Conservation (phyloP, 176 grass and related monocot species). For the Thalia dealbata region DNA sequence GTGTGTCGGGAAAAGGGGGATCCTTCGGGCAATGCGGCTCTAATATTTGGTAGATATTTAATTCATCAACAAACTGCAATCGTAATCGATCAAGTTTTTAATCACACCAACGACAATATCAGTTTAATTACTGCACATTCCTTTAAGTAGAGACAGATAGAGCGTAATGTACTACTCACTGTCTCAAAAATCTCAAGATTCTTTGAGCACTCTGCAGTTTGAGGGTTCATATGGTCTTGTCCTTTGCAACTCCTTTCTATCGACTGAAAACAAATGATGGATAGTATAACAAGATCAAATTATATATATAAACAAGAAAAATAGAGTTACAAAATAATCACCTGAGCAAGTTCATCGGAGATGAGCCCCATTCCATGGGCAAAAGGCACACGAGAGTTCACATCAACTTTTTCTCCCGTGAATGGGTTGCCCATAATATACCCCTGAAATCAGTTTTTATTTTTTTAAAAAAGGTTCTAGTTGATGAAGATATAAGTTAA, state of each 20-base stretch:
- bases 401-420: constrained; percentile 21
- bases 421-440: constrained; percentile 46
- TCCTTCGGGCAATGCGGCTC: constrained; percentile 9
- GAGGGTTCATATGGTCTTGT: not conserved
- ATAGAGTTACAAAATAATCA: not conserved
- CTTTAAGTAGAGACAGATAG: too few relatives aligned
- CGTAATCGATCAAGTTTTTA: not conserved
- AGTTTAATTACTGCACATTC: not conserved
- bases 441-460: constrained; percentile 23
- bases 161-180: not conserved
- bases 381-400: constrained; percentile 7
- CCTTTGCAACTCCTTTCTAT: not conserved
- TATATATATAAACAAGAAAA: not conserved
- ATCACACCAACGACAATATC: not conserved
- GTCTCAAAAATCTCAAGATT: not conserved
- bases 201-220: not conserved
- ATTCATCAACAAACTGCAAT: constrained; percentile 15
- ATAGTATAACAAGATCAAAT: not conserved
- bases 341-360: constrained; percentile 44
- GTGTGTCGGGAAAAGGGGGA: constrained; percentile 3
- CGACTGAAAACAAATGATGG: not conserved
- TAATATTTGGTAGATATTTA: constrained; percentile 3
- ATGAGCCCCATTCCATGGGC: constrained; percentile 51
- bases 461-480: too few relatives aligned
- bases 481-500: too few relatives aligned